Evolutionary conservation across 2,329 filamentous ascomycete species (phyloP), one percentile per base, ranked within the genome.

Genomic region (Microcyclosporella mali): DNA sequence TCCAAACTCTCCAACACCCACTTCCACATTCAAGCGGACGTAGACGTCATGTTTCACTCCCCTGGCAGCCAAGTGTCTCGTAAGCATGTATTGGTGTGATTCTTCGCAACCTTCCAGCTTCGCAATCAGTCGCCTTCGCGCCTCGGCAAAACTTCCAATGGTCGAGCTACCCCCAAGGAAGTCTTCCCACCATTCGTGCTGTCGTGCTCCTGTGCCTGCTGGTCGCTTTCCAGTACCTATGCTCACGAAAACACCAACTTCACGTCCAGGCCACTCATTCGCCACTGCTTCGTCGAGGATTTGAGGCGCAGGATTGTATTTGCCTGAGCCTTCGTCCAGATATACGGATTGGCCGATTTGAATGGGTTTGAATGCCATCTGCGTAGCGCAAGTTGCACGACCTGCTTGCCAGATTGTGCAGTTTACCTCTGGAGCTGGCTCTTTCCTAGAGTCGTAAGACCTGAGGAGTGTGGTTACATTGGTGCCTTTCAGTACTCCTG

Each of bases 321-420:
- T 88, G 3, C 92, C 92, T 1, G 78, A 75, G 1, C 92, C 92
- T 62, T 97, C 90, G 55, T 98, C 92, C 47, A 95, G 84, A 60
- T 98, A 98, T 8, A 88, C 75, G 1, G 88, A 90, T 64, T 97
- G 90, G 3, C 92, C 92, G 30, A 98, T 86, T 52, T 85, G 84
- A 37, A 98, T 88, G 0, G 90, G 88, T 64, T 98, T 98, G 70
- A 98, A 98, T 1, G 92, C 92, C 33, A 95, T 73, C 0, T 86
- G 88, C 1, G 90, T 92, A 1, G 92, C 87, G 40, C 79, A 87
- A 1, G 92, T 98, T n/a, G 92, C 92, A 47, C 92, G 81, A 9
- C 92, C 92, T 3, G 92, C 92, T 68, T 98, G 84, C 92, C 92
- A 98, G 44, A 98, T 92, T 34, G 84, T 94, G 66, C 89, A 95